These are phyloP conservation scores for Penicillium glabrum DNA, from an alignment of 2,329 filamentous ascomycete species.

Conservation along the genomic window DNA sequence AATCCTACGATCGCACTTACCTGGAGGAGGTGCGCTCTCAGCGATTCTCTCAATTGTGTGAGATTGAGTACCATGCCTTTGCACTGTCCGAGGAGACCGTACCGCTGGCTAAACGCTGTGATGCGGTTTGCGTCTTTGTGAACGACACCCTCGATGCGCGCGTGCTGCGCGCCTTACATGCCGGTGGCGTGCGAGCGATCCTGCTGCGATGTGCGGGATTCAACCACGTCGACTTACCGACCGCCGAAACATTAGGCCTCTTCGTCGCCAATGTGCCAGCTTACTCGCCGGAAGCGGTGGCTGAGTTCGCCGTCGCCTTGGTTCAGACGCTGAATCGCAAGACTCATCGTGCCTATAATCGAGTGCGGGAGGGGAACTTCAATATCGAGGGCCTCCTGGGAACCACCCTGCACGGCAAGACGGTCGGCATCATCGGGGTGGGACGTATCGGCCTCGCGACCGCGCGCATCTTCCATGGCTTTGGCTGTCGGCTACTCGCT, in stretches of 20 bases:
- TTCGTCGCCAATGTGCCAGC: constrained; percentile 67
- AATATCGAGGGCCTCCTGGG: constrained; percentile 61
- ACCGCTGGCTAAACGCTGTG: constrained; percentile 51
- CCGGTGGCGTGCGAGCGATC: constrained; percentile 56
- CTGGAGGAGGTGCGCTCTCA: constrained; percentile 44
- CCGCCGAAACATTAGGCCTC: constrained; percentile 56
- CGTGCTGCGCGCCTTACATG: constrained; percentile 54
- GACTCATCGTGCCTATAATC: constrained; percentile 67
- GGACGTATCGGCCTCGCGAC: constrained; percentile 65
- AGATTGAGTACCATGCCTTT: constrained; percentile 60
- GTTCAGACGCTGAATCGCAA: constrained; percentile 67
- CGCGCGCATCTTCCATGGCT: constrained; percentile 63
- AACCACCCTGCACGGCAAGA: constrained; percentile 62
- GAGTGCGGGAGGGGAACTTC: constrained; percentile 69
- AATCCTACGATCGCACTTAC: constrained; percentile 62
- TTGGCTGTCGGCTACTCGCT: constrained; percentile 63
- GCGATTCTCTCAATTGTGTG: constrained; percentile 38
- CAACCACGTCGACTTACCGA: constrained; percentile 64
- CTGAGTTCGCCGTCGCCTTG: constrained; percentile 68
- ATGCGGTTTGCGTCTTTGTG: constrained; percentile 67
- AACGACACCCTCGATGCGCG: constrained; percentile 59
- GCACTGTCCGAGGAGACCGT: constrained; percentile 58
- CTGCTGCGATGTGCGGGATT: constrained; percentile 67
- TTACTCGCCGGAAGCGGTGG: constrained; percentile 69
- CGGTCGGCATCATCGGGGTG: constrained; percentile 65